Percentiles rank a stretch among this genome's conserved stretches.
phyloP scores from a whole-genome alignment of 1,284 basidiomycete species.

The Somion occarium region DNA sequence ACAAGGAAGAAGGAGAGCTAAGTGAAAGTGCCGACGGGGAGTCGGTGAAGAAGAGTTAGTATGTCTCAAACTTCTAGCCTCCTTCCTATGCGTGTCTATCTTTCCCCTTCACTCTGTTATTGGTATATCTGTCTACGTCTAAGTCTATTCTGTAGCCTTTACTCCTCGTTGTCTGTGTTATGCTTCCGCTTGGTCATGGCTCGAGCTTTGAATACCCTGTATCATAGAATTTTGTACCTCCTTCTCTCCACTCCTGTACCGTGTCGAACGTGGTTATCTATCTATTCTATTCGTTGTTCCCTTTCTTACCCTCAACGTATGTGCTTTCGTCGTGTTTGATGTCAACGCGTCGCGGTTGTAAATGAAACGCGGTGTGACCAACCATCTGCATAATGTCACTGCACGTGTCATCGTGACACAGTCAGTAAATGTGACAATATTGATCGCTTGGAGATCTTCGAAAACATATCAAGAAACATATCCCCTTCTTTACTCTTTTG shows the following conservation, averaged over 20 bases:
- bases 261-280: too few relatives aligned
- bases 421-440: not conserved
- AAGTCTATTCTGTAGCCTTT: not conserved
- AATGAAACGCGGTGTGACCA: not conserved
- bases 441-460: too few relatives aligned
- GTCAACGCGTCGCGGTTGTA: not conserved
- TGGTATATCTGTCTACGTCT: not conserved
- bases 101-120: not conserved
- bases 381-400: not conserved
- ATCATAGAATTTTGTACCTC: conserved; percentile 3
- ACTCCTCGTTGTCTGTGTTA: not conserved
- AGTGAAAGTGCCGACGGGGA: conserved; percentile 25
- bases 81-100: not conserved
- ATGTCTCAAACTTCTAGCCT: not conserved
- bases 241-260: not conserved
- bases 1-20: conserved; percentile 42
- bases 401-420: not conserved
- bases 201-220: conserved; percentile 2
- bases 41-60: conserved; percentile 16
- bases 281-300: too few relatives aligned
- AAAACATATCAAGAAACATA: too few relatives aligned
- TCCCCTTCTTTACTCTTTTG: too few relatives aligned
- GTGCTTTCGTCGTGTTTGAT: too few relatives aligned
- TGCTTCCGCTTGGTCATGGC: not conserved
- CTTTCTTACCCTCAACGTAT: too few relatives aligned